phyloP scores from a whole-genome alignment of 2,329 filamentous ascomycete species.

The Cercospora zeina region DNA sequence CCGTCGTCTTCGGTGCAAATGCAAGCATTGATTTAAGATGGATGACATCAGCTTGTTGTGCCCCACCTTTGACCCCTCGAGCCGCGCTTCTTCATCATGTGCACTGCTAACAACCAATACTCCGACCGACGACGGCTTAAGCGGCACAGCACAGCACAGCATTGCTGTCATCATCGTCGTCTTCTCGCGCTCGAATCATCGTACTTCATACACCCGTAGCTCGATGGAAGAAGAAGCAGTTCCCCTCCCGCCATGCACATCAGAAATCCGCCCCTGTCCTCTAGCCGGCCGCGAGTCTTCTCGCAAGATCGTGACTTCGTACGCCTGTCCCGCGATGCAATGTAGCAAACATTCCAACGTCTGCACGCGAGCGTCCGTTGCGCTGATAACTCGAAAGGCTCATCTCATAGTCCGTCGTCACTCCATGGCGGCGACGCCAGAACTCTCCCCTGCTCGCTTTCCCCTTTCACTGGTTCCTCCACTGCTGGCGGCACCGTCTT shows the following conservation, averaged over 20 bases:
- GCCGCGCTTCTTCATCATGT: not conserved
- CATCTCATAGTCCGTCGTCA: not conserved
- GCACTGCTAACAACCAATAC: not conserved
- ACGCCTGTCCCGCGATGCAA: not conserved
- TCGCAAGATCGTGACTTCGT: constrained; percentile 6
- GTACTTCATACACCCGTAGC: not conserved
- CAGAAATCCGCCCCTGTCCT: not conserved
- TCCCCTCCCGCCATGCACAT: not conserved
- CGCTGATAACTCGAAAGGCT: not conserved
- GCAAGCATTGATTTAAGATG: not conserved
- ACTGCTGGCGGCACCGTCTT: constrained; percentile 38
- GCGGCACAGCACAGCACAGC: not conserved
- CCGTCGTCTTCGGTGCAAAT: not conserved
- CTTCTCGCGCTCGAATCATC: not conserved
- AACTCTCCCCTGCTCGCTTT: constrained; percentile 38
- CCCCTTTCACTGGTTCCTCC: constrained; percentile 36
- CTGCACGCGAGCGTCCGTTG: not conserved
- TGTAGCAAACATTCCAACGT: not conserved
- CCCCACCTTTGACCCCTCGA: constrained; percentile 4
- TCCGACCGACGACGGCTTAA: not conserved
- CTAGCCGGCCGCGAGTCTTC: not conserved
- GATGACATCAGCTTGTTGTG: constrained; percentile 7
- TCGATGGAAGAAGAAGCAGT: not conserved
- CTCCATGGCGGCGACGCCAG: constrained; percentile 26
- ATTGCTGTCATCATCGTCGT: not conserved